Conservation (phyloP, 2,329 filamentous ascomycete species). For the Amesomyces nigricolor region DNA sequence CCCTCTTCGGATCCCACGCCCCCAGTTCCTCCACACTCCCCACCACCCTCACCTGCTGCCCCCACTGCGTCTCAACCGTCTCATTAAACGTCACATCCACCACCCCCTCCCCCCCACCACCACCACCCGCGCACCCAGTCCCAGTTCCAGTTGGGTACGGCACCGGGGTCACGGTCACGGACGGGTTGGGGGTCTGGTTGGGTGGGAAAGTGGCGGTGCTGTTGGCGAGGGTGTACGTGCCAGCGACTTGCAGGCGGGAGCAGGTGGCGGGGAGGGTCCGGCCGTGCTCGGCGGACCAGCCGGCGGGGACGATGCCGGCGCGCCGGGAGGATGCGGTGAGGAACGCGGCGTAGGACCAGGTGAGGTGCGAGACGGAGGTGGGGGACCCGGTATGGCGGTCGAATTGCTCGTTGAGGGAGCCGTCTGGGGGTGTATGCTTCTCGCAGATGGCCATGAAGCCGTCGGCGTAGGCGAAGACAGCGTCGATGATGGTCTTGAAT, state of each 20-base stretch:
- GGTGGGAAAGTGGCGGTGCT: slow-evolving; percentile 44
- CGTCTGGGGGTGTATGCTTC: slow-evolving; percentile 56
- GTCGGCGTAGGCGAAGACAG: slow-evolving; percentile 54
- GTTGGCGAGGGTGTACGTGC: slow-evolving; percentile 46
- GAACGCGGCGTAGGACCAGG: slow-evolving; percentile 69
- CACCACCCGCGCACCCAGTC: no score
- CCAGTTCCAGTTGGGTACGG: slow-evolving; percentile 26
- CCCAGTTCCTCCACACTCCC: slow-evolving; percentile 57
- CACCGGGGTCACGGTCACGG: slow-evolving; percentile 24
- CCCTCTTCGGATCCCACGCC: slow-evolving; percentile 52
- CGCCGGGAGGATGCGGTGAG: slow-evolving; percentile 57
- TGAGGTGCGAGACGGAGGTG: slow-evolving; percentile 60
- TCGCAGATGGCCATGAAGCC: slow-evolving; percentile 58
- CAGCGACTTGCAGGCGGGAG: slow-evolving; percentile 39
- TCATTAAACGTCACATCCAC: slow-evolving; percentile 60
- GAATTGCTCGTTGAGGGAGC: slow-evolving; percentile 65
- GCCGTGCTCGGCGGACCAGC: slow-evolving; percentile 47
- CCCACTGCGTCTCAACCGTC: slow-evolving; percentile 50
- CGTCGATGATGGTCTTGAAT: slow-evolving; percentile 52
- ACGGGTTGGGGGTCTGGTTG: slow-evolving; percentile 40
- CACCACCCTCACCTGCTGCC: slow-evolving; percentile 60
- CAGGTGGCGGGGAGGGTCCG: slow-evolving; percentile 47
- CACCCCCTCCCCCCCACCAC: slow-evolving; percentile 19
- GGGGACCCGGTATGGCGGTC: slow-evolving; percentile 47
- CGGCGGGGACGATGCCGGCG: slow-evolving; percentile 47